Conservation (phyloP, 306 rosid species). For the Lablab purpureus region DNA sequence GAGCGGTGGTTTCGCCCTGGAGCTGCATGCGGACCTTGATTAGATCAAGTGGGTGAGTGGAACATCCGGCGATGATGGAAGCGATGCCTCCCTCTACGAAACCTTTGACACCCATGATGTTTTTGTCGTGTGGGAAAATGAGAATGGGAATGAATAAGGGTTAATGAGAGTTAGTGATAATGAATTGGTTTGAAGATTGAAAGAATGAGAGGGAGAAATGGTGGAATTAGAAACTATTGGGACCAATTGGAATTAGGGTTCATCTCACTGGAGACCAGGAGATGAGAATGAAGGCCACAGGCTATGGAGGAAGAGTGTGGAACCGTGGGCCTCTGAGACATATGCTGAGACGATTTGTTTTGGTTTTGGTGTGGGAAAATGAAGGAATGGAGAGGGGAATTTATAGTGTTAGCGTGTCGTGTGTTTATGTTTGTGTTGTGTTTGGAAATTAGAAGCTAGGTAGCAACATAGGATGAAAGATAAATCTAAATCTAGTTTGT, state of each 20-base stretch:
- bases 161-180: neutral
- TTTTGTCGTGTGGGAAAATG: neutral
- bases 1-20: conserved; percentile 64
- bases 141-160: neutral
- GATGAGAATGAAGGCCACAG: conserved; percentile 82
- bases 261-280: conserved; percentile 89
- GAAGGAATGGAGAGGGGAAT: neutral
- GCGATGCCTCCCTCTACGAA: conserved; percentile 83
- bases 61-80: conserved; percentile 73
- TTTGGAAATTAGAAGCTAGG: neutral
- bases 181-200: neutral
- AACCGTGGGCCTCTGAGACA: conserved; percentile 76
- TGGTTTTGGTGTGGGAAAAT: conserved; percentile 19
- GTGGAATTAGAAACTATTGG: neutral
- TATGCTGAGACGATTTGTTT: conserved; percentile 46
- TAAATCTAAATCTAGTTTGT: neutral
- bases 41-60: conserved; percentile 78
- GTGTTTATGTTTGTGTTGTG: neutral
- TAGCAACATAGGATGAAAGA: neutral
- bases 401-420: conserved; percentile 35
- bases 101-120: conserved; percentile 70
- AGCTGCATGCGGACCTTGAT: conserved; percentile 90
- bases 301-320: conserved; percentile 80
- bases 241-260: conserved; percentile 70
- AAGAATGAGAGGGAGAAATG: neutral